These are phyloP conservation scores for Chlamydomonas schloesseri DNA, from an alignment of 139 green algal genomes.

Conservation along the genomic window DNA sequence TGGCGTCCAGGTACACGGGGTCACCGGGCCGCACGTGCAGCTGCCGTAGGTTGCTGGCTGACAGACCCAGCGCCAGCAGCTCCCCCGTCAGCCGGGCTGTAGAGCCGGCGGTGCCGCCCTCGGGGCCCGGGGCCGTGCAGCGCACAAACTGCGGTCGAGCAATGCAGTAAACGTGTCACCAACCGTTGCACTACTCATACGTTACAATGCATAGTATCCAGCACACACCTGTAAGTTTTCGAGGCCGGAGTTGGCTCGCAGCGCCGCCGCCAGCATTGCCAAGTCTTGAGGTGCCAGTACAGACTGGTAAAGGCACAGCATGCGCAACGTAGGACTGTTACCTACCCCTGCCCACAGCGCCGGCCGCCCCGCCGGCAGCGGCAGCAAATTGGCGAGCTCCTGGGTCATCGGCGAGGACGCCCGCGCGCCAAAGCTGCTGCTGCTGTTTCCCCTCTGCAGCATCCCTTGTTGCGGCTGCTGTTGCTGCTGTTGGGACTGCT, in stretches of 20 bases:
- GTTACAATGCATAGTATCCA: too few species aligned
- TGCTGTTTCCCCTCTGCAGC: too few species aligned
- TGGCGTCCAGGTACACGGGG: neutral
- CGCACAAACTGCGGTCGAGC: neutral
- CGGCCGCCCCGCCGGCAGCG: constrained; percentile 7
- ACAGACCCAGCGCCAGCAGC: constrained; percentile 17
- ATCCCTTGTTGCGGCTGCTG: too few species aligned
- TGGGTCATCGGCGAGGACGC: too few species aligned
- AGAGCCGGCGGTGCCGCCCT: neutral
- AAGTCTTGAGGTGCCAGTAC: constrained; percentile 34
- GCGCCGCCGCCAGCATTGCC: neutral
- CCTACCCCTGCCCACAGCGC: constrained; percentile 31
- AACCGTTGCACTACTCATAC: too few species aligned
- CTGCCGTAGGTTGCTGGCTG: neutral
- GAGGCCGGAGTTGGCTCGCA: neutral
- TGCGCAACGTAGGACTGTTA: neutral
- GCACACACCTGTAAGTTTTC: constrained; percentile 11
- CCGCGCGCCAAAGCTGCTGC: too few species aligned
- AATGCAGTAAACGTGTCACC: too few species aligned
- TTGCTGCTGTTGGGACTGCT: too few species aligned
- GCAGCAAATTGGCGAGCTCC: neutral
- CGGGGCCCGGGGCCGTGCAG: neutral
- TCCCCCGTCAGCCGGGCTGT: neutral
- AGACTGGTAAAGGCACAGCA: constrained; percentile 25
- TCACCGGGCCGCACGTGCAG: constrained; percentile 23